Evolutionary conservation across 2,329 filamentous ascomycete genomes (phyloP).

Genomic region (Sporothrix brasiliensis): DNA sequence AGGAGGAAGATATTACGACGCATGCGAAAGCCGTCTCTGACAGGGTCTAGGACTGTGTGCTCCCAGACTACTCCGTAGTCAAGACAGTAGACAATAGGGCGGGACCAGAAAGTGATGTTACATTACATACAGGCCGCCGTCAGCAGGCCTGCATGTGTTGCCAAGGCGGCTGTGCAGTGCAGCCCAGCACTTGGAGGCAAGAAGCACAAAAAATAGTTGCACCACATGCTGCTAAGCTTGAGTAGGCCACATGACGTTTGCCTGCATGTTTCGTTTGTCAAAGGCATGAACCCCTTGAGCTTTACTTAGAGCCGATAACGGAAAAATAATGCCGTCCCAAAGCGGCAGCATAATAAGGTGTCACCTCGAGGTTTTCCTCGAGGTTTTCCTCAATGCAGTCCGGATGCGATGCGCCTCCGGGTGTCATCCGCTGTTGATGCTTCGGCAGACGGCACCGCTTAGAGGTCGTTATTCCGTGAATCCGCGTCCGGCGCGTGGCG

Average conservation of each 20-base stretch:
- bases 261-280: neutral
- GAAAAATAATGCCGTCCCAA: neutral
- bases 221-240: too few species aligned
- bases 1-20: too few species aligned
- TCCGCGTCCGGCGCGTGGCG: neutral
- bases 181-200: neutral
- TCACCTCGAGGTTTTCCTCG: slow-evolving; percentile 18
- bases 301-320: neutral
- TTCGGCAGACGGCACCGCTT: neutral
- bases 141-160: slow-evolving; percentile 1
- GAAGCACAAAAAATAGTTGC: neutral
- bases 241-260: too few species aligned
- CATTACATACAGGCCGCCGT: slow-evolving; percentile 1
- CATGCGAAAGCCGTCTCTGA: too few species aligned
- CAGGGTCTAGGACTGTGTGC: too few species aligned
- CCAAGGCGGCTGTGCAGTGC: slow-evolving; percentile 17
- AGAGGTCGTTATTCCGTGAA: neutral
- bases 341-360: too few species aligned
- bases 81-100: neutral
- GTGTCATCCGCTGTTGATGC: neutral
- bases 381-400: slow-evolving; percentile 29
- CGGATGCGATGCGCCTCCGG: neutral
- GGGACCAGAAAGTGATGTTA: slow-evolving; percentile 20
- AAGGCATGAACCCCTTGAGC: neutral
- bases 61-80: too few species aligned